Conservation (phyloP, 2,329 filamentous ascomycete species). For the Cladosporium sp. region DNA sequence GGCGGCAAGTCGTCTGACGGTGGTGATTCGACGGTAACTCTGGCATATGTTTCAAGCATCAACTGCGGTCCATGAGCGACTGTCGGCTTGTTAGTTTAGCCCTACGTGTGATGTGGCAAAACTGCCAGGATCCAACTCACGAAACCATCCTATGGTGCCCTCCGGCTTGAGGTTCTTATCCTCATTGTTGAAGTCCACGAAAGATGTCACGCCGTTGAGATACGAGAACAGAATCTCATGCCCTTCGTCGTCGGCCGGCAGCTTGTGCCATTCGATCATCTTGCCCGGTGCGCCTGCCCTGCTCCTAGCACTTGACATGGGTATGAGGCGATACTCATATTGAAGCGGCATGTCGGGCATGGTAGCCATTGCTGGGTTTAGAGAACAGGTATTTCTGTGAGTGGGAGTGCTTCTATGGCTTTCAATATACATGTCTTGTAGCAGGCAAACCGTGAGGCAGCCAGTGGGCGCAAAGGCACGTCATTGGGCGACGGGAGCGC, state of each 20-base stretch:
- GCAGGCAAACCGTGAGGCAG: background rate
- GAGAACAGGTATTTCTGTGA: background rate
- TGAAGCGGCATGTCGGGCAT: background rate
- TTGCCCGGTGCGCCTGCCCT: conserved; percentile 3
- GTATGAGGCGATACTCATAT: background rate
- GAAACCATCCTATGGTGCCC: background rate
- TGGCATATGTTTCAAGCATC: background rate
- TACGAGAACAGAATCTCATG: background rate
- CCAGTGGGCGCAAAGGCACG: background rate
- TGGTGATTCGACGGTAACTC: conserved; percentile 1
- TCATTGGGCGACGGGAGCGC: background rate
- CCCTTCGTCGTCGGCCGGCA: background rate
- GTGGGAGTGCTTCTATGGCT: background rate
- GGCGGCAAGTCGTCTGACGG: background rate
- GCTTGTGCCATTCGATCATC: background rate
- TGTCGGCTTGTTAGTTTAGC: background rate
- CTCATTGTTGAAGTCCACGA: background rate
- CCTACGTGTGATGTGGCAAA: background rate
- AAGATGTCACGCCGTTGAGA: background rate
- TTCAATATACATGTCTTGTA: background rate
- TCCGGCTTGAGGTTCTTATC: conserved; percentile 2
- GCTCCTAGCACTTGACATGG: background rate
- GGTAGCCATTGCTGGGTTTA: background rate
- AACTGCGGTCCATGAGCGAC: background rate
- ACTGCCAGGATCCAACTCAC: background rate